Conservation (phyloP, 805 yeast species). For the Schwanniomyces pseudopolymorphus region DNA sequence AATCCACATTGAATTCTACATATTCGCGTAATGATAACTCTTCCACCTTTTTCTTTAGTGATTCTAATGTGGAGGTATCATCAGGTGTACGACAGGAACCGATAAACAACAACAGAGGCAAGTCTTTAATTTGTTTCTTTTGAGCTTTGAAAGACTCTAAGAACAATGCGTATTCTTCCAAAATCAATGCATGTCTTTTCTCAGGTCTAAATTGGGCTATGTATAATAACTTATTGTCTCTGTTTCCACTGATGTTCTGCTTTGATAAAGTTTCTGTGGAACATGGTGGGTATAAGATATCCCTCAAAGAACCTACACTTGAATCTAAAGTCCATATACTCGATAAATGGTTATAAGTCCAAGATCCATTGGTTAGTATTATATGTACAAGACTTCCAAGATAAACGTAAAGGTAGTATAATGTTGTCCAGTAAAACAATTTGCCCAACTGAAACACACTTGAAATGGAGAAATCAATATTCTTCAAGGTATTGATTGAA, state of each 20-base stretch:
- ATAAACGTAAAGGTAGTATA: conserved; percentile 62
- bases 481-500: conserved; percentile 12
- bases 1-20: conserved; percentile 67
- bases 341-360: conserved; percentile 82
- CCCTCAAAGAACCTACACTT: conserved; percentile 20
- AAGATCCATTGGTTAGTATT: conserved; percentile 78
- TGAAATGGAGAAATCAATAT: conserved; percentile 12
- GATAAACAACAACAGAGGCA: conserved; percentile 66
- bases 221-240: conserved; percentile 49
- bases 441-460: conserved; percentile 38
- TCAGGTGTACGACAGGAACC: conserved; percentile 78
- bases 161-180: conserved; percentile 62
- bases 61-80: conserved; percentile 61
- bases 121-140: conserved; percentile 13
- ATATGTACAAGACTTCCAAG: conserved; percentile 67
- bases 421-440: conserved; percentile 66
- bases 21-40: conserved; percentile 26
- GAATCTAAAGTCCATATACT: conserved; percentile 57
- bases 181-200: conserved; percentile 76
- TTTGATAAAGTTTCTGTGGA: conserved; percentile 55
- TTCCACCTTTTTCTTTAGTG: conserved; percentile 43
- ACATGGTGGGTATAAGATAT: conserved; percentile 85
- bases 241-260: conserved; percentile 9
- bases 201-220: conserved; percentile 96
- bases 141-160: conserved; percentile 22